Conservation (phyloP, 2,329 filamentous ascomycete species). For the Sporothrix curviconia region DNA sequence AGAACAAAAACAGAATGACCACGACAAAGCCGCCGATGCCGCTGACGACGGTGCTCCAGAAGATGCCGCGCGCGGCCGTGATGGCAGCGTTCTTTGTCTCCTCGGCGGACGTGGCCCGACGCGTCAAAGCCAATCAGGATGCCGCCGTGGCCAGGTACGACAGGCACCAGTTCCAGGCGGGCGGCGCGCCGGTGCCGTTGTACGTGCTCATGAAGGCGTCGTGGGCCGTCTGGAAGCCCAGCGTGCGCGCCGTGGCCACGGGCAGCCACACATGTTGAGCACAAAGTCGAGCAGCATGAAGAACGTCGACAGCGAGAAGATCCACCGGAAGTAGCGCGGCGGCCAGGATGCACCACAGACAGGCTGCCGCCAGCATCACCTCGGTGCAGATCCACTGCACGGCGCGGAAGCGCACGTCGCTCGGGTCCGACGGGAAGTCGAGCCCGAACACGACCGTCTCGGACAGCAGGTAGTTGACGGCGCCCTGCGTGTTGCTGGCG, state of each 20-base stretch:
- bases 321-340: conserved; percentile 13
- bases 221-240: conserved; percentile 14
- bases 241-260: conserved; percentile 10
- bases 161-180: conserved; percentile 18
- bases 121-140: conserved; percentile 17
- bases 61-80: conserved; percentile 15
- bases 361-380: conserved; percentile 12
- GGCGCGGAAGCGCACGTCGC: conserved; percentile 12
- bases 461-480: conserved; percentile 16
- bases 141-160: conserved; percentile 16
- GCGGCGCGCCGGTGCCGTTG: conserved; percentile 16
- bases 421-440: conserved; percentile 12
- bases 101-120: conserved; percentile 17
- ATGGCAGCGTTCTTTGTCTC: conserved; percentile 16
- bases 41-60: conserved; percentile 16
- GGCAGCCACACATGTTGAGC: conserved; percentile 18
- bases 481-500: conserved; percentile 16
- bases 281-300: conserved; percentile 15
- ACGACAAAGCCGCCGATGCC: conserved; percentile 14
- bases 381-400: conserved; percentile 18
- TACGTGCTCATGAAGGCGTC: conserved; percentile 18
- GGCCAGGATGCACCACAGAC: conserved; percentile 14
- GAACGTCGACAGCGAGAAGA: conserved; percentile 13
- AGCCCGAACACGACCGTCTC: conserved; percentile 15
- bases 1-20: conserved; percentile 16